Evolutionary conservation across 805 yeast genomes (phyloP).

Genomic region (Grigorovia yakushimaensis): DNA sequence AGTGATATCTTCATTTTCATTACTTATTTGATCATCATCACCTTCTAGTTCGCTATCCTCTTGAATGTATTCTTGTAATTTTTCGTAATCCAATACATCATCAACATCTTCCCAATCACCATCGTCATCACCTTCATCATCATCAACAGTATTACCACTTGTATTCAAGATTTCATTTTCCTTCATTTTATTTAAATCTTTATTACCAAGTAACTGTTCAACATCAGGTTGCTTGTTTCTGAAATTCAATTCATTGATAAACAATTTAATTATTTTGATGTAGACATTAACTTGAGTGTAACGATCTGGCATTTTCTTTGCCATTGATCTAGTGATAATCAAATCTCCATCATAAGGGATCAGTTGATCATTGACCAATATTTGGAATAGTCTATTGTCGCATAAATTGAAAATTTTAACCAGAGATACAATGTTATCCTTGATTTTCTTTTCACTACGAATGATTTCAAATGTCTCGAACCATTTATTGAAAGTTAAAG

Average conservation of each 20-base stretch:
- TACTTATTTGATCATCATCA: conserved; percentile 9
- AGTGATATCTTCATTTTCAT: conserved; percentile 10
- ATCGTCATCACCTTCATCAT: conserved; percentile 20
- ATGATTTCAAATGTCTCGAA: conserved; percentile 69
- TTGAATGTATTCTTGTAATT: conserved; percentile 40
- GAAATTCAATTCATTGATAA: conserved; percentile 57
- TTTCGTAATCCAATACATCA: conserved; percentile 57
- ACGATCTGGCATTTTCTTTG: conserved; percentile 50
- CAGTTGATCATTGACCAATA: conserved; percentile 70
- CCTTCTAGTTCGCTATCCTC: conserved; percentile 22
- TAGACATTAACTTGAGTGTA: conserved; percentile 61
- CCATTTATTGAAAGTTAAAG: conserved; percentile 67
- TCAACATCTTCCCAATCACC: conserved; percentile 75
- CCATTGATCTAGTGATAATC: conserved; percentile 83
- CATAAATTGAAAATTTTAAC: conserved; percentile 52
- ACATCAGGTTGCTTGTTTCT: conserved; percentile 45
- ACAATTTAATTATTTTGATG: conserved; percentile 60
- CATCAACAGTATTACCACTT: too few species aligned
- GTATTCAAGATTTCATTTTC: too few species aligned
- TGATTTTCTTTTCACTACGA: conserved; percentile 66
- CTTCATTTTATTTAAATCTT: conserved; percentile 15
- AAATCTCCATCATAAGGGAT: conserved; percentile 47
- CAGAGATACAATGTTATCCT: conserved; percentile 58
- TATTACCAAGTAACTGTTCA: conserved; percentile 18
- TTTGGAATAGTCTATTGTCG: conserved; percentile 40